These are phyloP conservation scores for Pythium dissimile DNA, from an alignment of 352 stramenopile genomes.

Conservation along the genomic window DNA sequence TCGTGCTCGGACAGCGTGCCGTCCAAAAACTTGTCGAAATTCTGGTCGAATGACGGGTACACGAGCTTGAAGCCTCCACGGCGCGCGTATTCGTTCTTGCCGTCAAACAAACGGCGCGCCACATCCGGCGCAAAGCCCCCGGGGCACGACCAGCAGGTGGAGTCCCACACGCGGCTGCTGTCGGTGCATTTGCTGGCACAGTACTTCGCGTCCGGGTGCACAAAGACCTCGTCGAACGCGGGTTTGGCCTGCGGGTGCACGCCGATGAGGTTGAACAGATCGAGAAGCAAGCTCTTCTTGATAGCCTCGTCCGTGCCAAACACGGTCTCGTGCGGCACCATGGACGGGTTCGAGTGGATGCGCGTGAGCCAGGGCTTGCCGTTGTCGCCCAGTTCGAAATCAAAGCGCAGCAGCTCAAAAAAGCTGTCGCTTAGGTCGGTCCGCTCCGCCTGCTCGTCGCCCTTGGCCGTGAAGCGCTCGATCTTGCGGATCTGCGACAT, in stretches of 20 bases:
- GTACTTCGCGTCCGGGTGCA: slow-evolving; percentile 35
- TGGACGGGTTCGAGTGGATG: slow-evolving; percentile 60
- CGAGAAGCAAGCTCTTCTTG: slow-evolving; percentile 57
- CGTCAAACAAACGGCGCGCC: slow-evolving; percentile 48
- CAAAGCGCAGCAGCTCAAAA: slow-evolving; percentile 95
- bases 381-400: slow-evolving; percentile 94
- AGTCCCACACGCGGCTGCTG: slow-evolving; percentile 56
- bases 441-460: slow-evolving; percentile 20
- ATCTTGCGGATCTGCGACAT: slow-evolving; percentile 43
- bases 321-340: slow-evolving; percentile 40
- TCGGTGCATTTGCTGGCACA: slow-evolving; percentile 65
- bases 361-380: slow-evolving; percentile 96
- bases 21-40: slow-evolving; percentile 56
- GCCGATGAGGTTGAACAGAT: slow-evolving; percentile 67
- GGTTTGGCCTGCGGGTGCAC: slow-evolving; percentile 56
- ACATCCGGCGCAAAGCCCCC: slow-evolving; percentile 69
- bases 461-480: slow-evolving; percentile 23
- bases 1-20: slow-evolving; percentile 59
- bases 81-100: slow-evolving; percentile 58
- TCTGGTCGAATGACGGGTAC: slow-evolving; percentile 58
- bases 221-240: slow-evolving; percentile 64
- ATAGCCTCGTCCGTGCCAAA: slow-evolving; percentile 69
- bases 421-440: slow-evolving; percentile 68
- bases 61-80: slow-evolving; percentile 68
- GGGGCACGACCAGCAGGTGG: slow-evolving; percentile 69